phyloP scores from a whole-genome alignment of 768 basidiomycete species.

The Mycena vulgaris region DNA sequence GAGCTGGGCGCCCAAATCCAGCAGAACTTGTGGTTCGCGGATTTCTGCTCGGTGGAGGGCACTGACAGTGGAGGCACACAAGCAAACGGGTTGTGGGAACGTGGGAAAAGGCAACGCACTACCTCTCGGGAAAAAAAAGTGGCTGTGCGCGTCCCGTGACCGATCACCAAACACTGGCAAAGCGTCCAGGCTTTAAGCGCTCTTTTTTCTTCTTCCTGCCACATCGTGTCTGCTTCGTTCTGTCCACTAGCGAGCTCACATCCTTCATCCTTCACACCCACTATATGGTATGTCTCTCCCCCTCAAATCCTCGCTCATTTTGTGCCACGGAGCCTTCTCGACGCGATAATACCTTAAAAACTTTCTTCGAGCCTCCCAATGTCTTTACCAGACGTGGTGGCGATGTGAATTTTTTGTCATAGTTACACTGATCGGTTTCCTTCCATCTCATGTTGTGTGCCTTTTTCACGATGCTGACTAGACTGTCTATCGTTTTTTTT shows the following conservation, averaged over 20 bases:
- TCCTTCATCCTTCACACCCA: conserved; percentile 49
- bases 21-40: no score
- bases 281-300: neutral
- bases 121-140: neutral
- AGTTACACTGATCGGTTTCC: conserved; percentile 87
- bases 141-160: neutral
- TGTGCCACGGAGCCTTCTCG: neutral
- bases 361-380: conserved; percentile 42
- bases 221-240: neutral
- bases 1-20: no score
- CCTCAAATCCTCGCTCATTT: neutral
- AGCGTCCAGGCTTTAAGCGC: neutral
- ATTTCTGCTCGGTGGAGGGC: no score
- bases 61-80: no score
- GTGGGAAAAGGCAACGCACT: no score
- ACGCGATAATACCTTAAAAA: conserved; percentile 69
- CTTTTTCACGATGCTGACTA: conserved; percentile 56
- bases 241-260: no score
- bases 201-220: neutral
- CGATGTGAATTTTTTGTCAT: conserved; percentile 81
- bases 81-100: no score
- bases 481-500: neutral
- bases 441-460: neutral
- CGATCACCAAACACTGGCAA: neutral
- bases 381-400: conserved; percentile 61